phyloP scores from a whole-genome alignment of 2,329 filamentous ascomycete genomes.

The Phoma sp. region DNA sequence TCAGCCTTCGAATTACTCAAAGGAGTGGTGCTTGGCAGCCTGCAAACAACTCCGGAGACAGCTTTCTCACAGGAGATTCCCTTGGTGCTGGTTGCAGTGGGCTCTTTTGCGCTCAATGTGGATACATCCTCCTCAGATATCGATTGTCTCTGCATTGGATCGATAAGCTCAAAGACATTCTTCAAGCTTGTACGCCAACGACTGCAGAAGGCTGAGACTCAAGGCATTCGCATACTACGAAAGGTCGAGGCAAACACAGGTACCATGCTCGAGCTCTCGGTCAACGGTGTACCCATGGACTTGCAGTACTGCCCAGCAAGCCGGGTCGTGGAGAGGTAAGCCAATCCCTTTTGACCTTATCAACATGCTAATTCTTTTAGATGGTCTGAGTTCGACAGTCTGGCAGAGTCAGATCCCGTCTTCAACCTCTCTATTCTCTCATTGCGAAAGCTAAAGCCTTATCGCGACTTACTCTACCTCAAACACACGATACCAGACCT shows the following conservation, averaged over 20 bases:
- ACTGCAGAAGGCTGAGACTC: conserved; percentile 55
- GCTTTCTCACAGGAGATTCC: conserved; percentile 32
- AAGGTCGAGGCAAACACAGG: conserved; percentile 65
- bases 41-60: conserved; percentile 5
- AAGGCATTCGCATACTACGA: conserved; percentile 60
- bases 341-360: not conserved
- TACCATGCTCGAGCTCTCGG: conserved; percentile 68
- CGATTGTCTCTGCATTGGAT: conserved; percentile 69
- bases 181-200: conserved; percentile 64
- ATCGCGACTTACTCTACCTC: conserved; percentile 67
- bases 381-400: conserved; percentile 47
- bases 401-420: conserved; percentile 58
- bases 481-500: conserved; percentile 65
- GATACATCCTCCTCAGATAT: conserved; percentile 68
- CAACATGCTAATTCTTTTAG: conserved; percentile 26
- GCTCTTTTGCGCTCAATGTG: conserved; percentile 68
- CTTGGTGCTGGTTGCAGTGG: conserved; percentile 66
- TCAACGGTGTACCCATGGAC: conserved; percentile 65
- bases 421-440: conserved; percentile 63
- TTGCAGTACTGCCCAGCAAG: conserved; percentile 70
- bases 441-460: conserved; percentile 68
- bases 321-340: conserved; percentile 58
- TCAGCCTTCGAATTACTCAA: conserved; percentile 57
- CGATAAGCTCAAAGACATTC: conserved; percentile 66
- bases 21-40: conserved; percentile 48